phyloP scores from a whole-genome alignment of 2,329 filamentous ascomycete species.

The Trichophyton equinum region DNA sequence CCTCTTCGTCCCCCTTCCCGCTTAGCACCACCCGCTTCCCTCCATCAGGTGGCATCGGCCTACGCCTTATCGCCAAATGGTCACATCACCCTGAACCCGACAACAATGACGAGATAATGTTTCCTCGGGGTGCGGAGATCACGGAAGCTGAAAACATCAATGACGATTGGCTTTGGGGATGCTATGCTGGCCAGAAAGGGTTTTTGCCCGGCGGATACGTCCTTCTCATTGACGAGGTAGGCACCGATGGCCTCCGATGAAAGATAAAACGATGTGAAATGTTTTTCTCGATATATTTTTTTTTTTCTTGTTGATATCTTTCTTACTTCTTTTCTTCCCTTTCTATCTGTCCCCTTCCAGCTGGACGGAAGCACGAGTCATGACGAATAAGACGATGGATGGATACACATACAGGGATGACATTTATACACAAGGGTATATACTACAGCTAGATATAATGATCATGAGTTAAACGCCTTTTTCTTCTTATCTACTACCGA shows the following conservation, averaged over 20 bases:
- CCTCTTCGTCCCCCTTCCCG: constrained; percentile 1
- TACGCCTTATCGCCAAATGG: constrained; percentile 55
- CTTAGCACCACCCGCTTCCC: constrained; percentile 43
- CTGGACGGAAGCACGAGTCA: not conserved
- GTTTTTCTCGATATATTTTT: not conserved
- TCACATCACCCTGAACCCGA: constrained; percentile 57
- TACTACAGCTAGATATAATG: not conserved
- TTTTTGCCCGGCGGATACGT: constrained; percentile 75
- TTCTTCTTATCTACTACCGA: not conserved
- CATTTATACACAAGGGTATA: not conserved
- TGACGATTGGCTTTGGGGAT: constrained; percentile 79
- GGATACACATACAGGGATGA: not conserved
- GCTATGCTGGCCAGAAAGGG: constrained; percentile 67
- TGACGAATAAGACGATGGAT: not conserved
- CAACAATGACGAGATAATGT: constrained; percentile 59
- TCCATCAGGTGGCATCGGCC: constrained; percentile 60
- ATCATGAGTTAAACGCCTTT: not conserved
- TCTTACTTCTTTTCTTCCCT: not conserved
- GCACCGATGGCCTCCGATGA: not conserved
- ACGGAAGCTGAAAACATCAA: constrained; percentile 77
- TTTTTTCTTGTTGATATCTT: not conserved
- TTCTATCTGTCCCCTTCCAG: too few relatives aligned
- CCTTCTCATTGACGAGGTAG: constrained; percentile 33
- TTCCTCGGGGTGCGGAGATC: constrained; percentile 73
- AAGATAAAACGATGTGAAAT: not conserved